These are phyloP conservation scores for Penicillium paneum DNA, from an alignment of 2,329 filamentous ascomycete genomes.

Conservation along the genomic window DNA sequence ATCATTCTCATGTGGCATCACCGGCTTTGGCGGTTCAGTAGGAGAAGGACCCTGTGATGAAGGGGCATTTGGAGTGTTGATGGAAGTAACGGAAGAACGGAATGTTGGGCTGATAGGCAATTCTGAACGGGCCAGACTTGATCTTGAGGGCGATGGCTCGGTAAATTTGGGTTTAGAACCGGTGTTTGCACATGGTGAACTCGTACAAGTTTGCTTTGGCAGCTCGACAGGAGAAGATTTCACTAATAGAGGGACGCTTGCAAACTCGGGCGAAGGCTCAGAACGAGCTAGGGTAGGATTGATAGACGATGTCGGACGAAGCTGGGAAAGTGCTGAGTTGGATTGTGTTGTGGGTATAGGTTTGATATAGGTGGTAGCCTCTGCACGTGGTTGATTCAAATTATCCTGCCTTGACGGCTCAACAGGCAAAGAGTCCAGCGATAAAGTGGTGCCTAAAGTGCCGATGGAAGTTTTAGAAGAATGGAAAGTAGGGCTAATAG, in stretches of 20 bases:
- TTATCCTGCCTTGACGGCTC: neutral
- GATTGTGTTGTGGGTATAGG: neutral
- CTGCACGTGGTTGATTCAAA: neutral
- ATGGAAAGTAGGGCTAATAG: constrained; percentile 1
- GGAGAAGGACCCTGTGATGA: neutral
- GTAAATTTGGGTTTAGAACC: neutral
- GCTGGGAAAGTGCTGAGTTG: constrained; percentile 23
- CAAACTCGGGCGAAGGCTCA: neutral
- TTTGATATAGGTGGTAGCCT: neutral
- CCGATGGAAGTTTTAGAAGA: neutral
- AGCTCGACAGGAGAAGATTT: neutral
- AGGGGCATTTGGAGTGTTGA: neutral
- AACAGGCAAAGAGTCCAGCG: neutral
- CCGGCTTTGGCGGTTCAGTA: neutral
- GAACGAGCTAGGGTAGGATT: constrained; percentile 25
- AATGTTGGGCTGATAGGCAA: constrained; percentile 15
- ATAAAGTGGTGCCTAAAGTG: neutral
- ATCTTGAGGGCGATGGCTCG: constrained; percentile 1
- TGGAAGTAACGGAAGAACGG: neutral
- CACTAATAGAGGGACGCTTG: neutral
- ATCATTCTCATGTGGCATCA: neutral
- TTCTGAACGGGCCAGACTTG: constrained; percentile 10
- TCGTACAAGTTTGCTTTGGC: neutral
- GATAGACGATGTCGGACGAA: constrained; percentile 33
- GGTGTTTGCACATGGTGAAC: neutral